These are phyloP conservation scores for Phytophthora pseudosyringae DNA, from an alignment of 352 stramenopile genomes.

Conservation along the genomic window DNA sequence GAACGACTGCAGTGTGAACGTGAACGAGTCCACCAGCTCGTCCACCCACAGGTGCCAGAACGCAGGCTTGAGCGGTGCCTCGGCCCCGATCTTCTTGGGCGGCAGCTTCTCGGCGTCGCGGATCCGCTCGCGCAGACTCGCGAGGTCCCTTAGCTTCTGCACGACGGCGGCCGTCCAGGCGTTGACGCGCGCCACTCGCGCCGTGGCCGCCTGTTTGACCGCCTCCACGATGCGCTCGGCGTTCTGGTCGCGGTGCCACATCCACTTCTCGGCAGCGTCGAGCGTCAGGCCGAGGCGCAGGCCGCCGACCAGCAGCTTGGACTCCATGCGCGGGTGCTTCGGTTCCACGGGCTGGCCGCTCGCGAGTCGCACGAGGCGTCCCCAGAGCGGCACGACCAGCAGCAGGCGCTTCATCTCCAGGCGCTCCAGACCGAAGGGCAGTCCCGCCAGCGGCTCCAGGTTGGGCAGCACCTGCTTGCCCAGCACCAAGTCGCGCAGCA, in stretches of 20 bases:
- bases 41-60: slow-evolving; percentile 71
- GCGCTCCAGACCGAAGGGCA: slow-evolving; percentile 73
- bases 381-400: slow-evolving; percentile 62
- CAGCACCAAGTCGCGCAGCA: slow-evolving; percentile 64
- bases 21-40: slow-evolving; percentile 76
- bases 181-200: slow-evolving; percentile 58
- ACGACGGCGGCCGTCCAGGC: slow-evolving; percentile 61
- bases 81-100: slow-evolving; percentile 17
- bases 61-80: slow-evolving; percentile 36
- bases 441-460: slow-evolving; percentile 60
- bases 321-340: slow-evolving; percentile 39
- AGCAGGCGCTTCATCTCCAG: slow-evolving; percentile 61
- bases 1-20: slow-evolving; percentile 54
- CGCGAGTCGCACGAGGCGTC: slow-evolving; percentile 32
- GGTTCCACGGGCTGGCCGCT: slow-evolving; percentile 18
- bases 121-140: slow-evolving; percentile 37
- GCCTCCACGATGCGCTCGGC: slow-evolving; percentile 55
- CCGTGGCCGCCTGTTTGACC: slow-evolving; percentile 57
- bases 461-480: slow-evolving; percentile 49
- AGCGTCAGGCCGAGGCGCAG: slow-evolving; percentile 63
- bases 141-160: slow-evolving; percentile 73
- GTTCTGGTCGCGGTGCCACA: slow-evolving; percentile 77
- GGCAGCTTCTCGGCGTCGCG: slow-evolving; percentile 37
- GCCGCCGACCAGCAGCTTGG: slow-evolving; percentile 58
- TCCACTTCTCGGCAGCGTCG: slow-evolving; percentile 79